Percentiles rank a stretch among this genome's conserved stretches.
Evolutionary conservation across 2,329 filamentous ascomycete genomes (phyloP).

Genomic region (Diplodia seriata): DNA sequence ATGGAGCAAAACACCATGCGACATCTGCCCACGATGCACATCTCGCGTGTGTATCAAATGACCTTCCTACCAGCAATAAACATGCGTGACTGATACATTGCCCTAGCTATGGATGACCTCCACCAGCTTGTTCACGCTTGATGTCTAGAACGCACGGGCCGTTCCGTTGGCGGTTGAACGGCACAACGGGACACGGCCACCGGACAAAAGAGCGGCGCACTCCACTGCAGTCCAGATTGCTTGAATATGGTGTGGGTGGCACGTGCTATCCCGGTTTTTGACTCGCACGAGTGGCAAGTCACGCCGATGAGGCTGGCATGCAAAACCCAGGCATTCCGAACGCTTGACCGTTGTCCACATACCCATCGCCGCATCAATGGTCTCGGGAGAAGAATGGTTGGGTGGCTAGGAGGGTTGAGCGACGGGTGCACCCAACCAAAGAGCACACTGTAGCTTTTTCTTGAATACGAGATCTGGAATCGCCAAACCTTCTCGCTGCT

Average conservation of each 20-base stretch:
- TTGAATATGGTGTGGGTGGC: background rate
- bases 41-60: too few relatives aligned
- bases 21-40: too few relatives aligned
- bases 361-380: too few relatives aligned
- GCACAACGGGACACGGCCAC: background rate
- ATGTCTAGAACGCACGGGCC: background rate
- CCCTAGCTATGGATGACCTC: background rate
- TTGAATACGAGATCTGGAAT: background rate
- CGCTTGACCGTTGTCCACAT: too few relatives aligned
- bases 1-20: too few relatives aligned
- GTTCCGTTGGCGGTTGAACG: background rate
- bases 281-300: background rate
- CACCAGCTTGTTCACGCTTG: background rate
- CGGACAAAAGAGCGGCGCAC: background rate
- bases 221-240: background rate
- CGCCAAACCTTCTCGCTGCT: background rate
- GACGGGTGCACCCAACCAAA: too few relatives aligned
- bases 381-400: background rate
- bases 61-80: too few relatives aligned
- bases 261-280: conserved; percentile 3
- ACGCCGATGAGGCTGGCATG: background rate
- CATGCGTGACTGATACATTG: background rate
- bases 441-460: too few relatives aligned
- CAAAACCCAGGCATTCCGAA: background rate
- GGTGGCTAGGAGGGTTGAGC: background rate